Percentiles rank a stretch among this genome's conserved stretches.
These are phyloP conservation scores for Blakeslea trispora DNA, from an alignment of 371 early-diverging fungal genomes.

Conservation along the genomic window DNA sequence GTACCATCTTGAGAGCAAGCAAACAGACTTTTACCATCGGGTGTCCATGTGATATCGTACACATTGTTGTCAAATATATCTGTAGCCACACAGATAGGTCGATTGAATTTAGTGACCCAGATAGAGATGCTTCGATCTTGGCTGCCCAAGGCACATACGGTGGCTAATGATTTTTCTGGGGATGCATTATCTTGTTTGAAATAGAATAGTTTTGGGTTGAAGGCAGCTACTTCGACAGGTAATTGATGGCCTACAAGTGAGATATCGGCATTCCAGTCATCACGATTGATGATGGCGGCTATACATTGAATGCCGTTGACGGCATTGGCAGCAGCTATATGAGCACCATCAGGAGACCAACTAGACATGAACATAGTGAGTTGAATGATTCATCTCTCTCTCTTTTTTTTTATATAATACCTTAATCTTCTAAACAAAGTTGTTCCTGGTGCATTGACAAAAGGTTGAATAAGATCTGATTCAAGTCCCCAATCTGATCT, in stretches of 20 bases:
- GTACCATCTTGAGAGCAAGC: slow-evolving; percentile 96
- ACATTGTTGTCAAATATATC: slow-evolving; percentile 83
- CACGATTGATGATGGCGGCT: slow-evolving; percentile 80
- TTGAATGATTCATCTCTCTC: background rate
- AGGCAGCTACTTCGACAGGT: slow-evolving; percentile 89
- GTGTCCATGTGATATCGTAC: slow-evolving; percentile 87
- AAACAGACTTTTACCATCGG: slow-evolving; percentile 76
- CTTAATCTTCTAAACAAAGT: slow-evolving; percentile 90
- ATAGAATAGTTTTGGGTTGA: slow-evolving; percentile 82
- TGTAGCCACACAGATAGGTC: slow-evolving; percentile 75
- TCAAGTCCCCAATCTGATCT: slow-evolving; percentile 86
- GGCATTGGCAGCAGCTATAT: slow-evolving; percentile 89
- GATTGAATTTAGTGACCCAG: slow-evolving; percentile 80
- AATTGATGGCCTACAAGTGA: slow-evolving; percentile 89
- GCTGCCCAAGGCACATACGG: slow-evolving; percentile 87
- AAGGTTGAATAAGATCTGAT: slow-evolving; percentile 74
- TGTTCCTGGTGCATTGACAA: slow-evolving; percentile 70
- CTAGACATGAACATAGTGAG: slow-evolving; percentile 44
- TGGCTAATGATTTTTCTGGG: slow-evolving; percentile 37
- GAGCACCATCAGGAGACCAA: slow-evolving; percentile 96
- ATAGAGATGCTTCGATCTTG: slow-evolving; percentile 91
- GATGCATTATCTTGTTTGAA: slow-evolving; percentile 23
- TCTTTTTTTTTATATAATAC: slow-evolving; percentile 36
- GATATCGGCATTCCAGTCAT: slow-evolving; percentile 79
- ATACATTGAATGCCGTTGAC: slow-evolving; percentile 82